phyloP scores from a whole-genome alignment of 768 basidiomycete species.

The Kwoniella sp. region DNA sequence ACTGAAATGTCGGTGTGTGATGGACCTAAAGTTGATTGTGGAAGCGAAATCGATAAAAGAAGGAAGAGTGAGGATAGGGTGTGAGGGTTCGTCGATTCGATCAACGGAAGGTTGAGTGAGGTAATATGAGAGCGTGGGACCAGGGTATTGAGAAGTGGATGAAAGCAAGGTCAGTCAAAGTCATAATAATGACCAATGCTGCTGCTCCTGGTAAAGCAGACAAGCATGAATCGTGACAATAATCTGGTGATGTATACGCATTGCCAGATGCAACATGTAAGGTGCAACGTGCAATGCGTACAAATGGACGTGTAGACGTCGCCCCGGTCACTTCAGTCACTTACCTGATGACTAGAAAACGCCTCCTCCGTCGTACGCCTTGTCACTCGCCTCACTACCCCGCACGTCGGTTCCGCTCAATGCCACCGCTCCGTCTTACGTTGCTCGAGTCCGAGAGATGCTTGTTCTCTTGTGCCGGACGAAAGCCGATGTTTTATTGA shows the following conservation, averaged over 20 bases:
- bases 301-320: not conserved
- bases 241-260: no score
- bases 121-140: not conserved
- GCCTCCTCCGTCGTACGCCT: not conserved
- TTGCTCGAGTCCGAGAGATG: not conserved
- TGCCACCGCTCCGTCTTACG: not conserved
- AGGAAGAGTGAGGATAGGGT: not conserved
- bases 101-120: not conserved
- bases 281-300: not conserved
- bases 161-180: slow-evolving; percentile 11
- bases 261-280: no score
- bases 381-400: not conserved
- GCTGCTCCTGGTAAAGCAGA: no score
- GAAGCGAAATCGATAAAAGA: no score
- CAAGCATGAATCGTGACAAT: not conserved
- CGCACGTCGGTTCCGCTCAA: not conserved
- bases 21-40: no score
- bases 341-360: not conserved
- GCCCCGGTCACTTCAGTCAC: not conserved
- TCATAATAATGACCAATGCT: slow-evolving; percentile 6
- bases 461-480: not conserved
- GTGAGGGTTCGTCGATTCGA: no score
- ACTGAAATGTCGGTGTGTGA: no score
- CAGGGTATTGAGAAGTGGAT: not conserved
- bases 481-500: no score